Conservation (phyloP, 139 green algal genomes). For the Picocystis salinarum region DNA sequence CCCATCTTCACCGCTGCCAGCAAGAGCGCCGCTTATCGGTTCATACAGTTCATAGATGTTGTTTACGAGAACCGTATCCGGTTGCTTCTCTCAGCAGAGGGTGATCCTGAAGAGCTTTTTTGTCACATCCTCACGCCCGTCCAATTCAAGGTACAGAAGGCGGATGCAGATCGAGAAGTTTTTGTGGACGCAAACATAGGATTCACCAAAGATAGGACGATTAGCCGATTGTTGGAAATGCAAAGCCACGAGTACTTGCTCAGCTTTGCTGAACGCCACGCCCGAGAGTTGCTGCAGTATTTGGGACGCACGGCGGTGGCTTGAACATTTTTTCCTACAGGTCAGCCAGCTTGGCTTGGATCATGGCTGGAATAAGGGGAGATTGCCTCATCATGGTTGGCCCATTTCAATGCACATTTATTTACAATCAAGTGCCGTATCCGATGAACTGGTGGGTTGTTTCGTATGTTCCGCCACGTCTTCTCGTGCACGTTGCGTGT, state of each 20-base stretch:
- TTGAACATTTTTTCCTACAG: no score
- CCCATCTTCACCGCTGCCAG: constrained; percentile 48
- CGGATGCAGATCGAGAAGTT: constrained; percentile 7
- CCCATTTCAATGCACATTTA: no score
- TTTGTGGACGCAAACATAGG: constrained; percentile 79
- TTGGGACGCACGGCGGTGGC: no score
- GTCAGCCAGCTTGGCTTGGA: no score
- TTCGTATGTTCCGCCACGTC: no score
- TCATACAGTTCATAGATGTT: constrained; percentile 82
- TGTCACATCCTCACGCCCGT: constrained; percentile 48
- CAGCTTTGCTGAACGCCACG: no score
- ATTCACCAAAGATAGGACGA: constrained; percentile 79
- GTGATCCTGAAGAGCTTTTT: constrained; percentile 60
- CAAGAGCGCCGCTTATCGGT: constrained; percentile 47
- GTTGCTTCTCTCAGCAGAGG: constrained; percentile 60
- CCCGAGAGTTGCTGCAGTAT: no score
- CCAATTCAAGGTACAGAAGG: constrained; percentile 10
- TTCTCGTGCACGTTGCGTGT: no score
- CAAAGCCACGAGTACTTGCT: constrained; percentile 16
- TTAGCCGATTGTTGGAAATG: constrained; percentile 85
- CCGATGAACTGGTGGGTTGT: no score
- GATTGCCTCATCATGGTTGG: no score
- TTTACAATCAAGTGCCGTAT: no score
- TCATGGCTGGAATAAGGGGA: no score
- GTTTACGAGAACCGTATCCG: constrained; percentile 71